These are phyloP conservation scores for Talaromyces atroroseus DNA, from an alignment of 2,329 filamentous ascomycete species.

Conservation along the genomic window DNA sequence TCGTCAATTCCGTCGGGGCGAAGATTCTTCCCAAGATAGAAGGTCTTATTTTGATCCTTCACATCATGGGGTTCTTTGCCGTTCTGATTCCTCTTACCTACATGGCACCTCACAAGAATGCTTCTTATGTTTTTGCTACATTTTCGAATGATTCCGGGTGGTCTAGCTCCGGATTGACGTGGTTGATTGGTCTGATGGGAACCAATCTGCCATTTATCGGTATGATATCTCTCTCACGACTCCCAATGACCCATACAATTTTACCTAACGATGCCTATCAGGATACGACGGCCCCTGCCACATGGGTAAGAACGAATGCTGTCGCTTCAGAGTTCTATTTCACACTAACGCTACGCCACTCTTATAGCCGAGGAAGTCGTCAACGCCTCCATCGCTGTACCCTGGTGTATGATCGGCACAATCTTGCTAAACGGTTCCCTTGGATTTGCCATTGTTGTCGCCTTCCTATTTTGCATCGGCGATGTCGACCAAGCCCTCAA, in stretches of 20 bases:
- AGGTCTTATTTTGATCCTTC: constrained; percentile 44
- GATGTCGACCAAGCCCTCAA: constrained; percentile 26
- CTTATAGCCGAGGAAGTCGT: constrained; percentile 35
- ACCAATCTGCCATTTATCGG: constrained; percentile 11
- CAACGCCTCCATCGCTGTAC: constrained; percentile 31
- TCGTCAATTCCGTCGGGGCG: constrained; percentile 42
- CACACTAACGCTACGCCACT: neutral
- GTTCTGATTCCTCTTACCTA: constrained; percentile 30
- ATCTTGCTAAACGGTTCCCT: constrained; percentile 31
- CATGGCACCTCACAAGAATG: neutral
- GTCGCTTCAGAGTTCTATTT: neutral
- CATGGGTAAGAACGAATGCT: neutral
- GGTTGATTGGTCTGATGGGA: constrained; percentile 15
- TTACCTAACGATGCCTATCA: neutral
- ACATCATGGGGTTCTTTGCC: constrained; percentile 50
- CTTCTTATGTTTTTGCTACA: constrained; percentile 18
- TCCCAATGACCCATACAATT: neutral
- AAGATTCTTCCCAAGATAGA: constrained; percentile 45
- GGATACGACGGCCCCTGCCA: neutral
- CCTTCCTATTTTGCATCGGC: constrained; percentile 30
- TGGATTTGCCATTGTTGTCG: constrained; percentile 31
- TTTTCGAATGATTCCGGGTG: constrained; percentile 13
- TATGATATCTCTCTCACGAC: neutral
- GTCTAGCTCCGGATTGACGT: constrained; percentile 21
- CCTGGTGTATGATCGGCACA: constrained; percentile 30